A percentile compares a stretch with the other conserved stretches of the same genome.
These are phyloP conservation scores for Eutrema yunnanense DNA, from an alignment of 345 rosid species.

Conservation along the genomic window DNA sequence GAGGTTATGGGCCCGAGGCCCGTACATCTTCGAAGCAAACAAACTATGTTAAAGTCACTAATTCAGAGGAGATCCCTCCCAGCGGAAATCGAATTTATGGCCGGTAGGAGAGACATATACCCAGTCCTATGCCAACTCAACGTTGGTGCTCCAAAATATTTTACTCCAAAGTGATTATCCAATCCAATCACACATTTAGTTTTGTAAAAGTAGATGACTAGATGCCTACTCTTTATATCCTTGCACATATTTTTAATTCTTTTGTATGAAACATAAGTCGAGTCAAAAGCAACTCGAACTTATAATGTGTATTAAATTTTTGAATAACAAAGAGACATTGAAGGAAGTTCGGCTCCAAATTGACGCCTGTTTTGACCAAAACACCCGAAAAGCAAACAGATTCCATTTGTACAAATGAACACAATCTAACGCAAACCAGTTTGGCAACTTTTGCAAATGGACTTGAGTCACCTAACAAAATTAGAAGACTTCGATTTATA, in stretches of 20 bases:
- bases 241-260: background rate
- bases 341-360: background rate
- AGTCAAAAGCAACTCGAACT: constrained; percentile 10
- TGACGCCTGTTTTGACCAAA: constrained; percentile 12
- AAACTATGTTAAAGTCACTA: too few species aligned
- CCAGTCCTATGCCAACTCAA: too few species aligned
- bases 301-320: background rate
- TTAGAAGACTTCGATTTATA: background rate
- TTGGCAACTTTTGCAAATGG: background rate
- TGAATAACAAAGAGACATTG: background rate
- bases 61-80: too few species aligned
- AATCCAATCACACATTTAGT: background rate
- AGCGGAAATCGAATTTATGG: too few species aligned
- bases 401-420: background rate
- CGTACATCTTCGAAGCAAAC: too few species aligned
- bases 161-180: too few species aligned
- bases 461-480: background rate
- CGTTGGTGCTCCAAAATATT: too few species aligned
- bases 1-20: too few species aligned
- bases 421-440: background rate
- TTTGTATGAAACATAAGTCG: background rate
- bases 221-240: constrained; percentile 12
- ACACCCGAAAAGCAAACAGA: background rate
- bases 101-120: too few species aligned
- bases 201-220: constrained; percentile 20